phyloP scores from a whole-genome alignment of 179 eudicot genomes.

The Heliamphora pulchella region DNA sequence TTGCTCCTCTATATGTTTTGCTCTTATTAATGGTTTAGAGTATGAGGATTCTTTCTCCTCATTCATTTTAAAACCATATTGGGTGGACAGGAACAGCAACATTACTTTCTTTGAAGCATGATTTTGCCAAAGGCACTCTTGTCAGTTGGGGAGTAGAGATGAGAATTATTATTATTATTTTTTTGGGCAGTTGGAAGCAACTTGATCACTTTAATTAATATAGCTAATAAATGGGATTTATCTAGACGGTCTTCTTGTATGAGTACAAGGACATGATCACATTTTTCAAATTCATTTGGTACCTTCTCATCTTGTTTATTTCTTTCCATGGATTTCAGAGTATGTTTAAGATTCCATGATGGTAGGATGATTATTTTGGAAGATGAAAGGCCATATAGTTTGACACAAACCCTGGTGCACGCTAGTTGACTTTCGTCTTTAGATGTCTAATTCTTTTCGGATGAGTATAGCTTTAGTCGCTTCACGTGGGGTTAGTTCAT shows the following conservation, averaged over 20 bases:
- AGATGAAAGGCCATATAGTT: background rate
- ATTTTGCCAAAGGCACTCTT: background rate
- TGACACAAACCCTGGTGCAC: background rate
- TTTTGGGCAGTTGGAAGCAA: background rate
- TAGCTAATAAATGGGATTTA: too few species aligned
- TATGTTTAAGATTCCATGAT: background rate
- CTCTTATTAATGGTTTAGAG: background rate
- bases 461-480: background rate
- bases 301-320: background rate
- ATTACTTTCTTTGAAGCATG: background rate
- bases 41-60: background rate
- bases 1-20: too few species aligned
- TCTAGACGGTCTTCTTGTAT: background rate
- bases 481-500: background rate
- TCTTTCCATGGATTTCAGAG: background rate
- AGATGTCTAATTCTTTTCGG: background rate
- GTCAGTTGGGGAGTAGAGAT: background rate
- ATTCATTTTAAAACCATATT: background rate
- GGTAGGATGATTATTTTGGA: constrained; percentile 1
- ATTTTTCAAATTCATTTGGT: background rate
- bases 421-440: background rate
- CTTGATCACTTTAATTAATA: background rate
- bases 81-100: background rate
- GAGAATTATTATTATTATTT: background rate
- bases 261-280: background rate